Conservation (phyloP, 1,284 basidiomycete species). For the Ganoderma multipileum region DNA sequence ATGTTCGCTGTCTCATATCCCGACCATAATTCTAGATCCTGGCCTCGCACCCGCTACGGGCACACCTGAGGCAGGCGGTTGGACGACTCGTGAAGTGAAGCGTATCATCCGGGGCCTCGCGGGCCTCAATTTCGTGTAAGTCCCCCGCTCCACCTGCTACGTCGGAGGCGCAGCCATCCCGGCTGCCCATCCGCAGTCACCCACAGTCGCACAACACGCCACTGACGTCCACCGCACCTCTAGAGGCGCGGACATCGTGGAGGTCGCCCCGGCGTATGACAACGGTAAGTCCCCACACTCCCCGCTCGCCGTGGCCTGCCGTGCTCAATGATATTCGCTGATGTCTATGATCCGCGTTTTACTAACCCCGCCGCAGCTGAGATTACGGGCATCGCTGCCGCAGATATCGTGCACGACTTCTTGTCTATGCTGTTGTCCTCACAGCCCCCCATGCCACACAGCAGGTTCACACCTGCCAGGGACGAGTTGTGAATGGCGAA, state of each 20-base stretch:
- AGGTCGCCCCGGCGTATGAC: conserved; percentile 86
- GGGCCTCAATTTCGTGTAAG: conserved; percentile 81
- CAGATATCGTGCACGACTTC: conserved; percentile 76
- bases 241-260: conserved; percentile 79
- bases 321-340: neutral
- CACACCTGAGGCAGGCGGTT: conserved; percentile 85
- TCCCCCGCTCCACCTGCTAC: neutral
- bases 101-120: conserved; percentile 79
- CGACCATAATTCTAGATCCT: conserved; percentile 56
- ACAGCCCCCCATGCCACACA: conserved; percentile 39
- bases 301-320: conserved; percentile 1
- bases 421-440: conserved; percentile 63
- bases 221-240: conserved; percentile 2
- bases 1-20: too few species aligned
- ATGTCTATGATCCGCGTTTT: neutral
- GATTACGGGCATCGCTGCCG: conserved; percentile 74
- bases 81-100: conserved; percentile 83
- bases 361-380: conserved; percentile 54
- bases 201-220: neutral
- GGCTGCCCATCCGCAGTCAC: neutral
- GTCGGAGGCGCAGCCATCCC: neutral
- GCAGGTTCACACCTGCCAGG: conserved; percentile 24
- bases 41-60: conserved; percentile 83
- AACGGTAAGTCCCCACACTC: conserved; percentile 47
- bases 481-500: conserved; percentile 37